These are phyloP conservation scores for Bryum argenteum DNA, from an alignment of 225 moss, liverwort and hornwort genomes.

Conservation along the genomic window DNA sequence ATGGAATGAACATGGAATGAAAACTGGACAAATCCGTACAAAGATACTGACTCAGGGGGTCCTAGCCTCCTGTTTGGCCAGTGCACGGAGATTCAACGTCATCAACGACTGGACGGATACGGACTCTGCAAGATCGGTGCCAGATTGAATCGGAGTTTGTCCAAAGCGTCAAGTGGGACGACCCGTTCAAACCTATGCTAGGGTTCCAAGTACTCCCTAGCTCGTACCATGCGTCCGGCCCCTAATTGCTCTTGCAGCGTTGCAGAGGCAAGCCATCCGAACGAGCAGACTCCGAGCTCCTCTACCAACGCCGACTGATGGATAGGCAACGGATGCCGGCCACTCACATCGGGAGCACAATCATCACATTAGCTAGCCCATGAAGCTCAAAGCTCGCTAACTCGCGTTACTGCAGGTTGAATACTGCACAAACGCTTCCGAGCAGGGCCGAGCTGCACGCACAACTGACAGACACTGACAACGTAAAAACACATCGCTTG, in stretches of 20 bases:
- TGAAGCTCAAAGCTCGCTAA: background rate
- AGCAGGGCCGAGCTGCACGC: slow-evolving; percentile 16
- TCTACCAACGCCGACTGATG: background rate
- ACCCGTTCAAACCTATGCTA: slow-evolving; percentile 45
- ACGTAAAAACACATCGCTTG: background rate
- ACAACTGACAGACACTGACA: background rate
- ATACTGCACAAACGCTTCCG: slow-evolving; percentile 7
- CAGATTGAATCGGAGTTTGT: slow-evolving; percentile 35
- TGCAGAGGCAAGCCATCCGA: slow-evolving; percentile 18
- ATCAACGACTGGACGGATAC: slow-evolving; percentile 9
- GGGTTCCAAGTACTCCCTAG: slow-evolving; percentile 37
- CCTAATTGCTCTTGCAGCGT: slow-evolving; percentile 21
- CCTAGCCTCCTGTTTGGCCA: slow-evolving; percentile 21
- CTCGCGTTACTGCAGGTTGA: slow-evolving; percentile 26
- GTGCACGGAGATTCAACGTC: slow-evolving; percentile 22
- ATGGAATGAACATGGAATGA: background rate
- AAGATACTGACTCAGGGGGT: slow-evolving; percentile 26
- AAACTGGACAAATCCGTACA: slow-evolving; percentile 29
- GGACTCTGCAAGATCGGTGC: slow-evolving; percentile 25
- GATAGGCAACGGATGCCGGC: background rate
- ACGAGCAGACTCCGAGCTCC: slow-evolving; percentile 16
- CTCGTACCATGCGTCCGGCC: slow-evolving; percentile 14
- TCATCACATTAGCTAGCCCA: slow-evolving; percentile 5
- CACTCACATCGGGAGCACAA: background rate
- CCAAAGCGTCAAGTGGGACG: slow-evolving; percentile 26